Conservation (phyloP, 2,329 filamentous ascomycete species). For the Cordyceps fumosorosea region DNA sequence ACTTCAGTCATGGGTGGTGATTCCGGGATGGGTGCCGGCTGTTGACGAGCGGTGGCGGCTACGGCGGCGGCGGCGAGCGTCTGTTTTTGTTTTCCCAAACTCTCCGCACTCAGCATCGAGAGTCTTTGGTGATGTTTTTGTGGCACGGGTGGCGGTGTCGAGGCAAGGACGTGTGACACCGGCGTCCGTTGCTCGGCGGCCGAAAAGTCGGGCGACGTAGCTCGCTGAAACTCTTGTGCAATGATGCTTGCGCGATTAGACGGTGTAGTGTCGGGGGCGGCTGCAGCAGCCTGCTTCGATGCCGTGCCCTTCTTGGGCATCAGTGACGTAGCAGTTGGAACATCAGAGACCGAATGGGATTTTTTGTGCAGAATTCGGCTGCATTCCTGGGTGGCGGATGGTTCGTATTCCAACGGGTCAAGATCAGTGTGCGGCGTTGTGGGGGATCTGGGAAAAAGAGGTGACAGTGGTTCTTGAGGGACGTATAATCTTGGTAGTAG, state of each 20-base stretch:
- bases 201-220: neutral
- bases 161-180: neutral
- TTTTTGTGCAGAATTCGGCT: conserved; percentile 17
- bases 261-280: neutral
- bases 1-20: conserved; percentile 13
- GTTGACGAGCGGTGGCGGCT: neutral
- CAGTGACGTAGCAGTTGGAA: neutral
- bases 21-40: neutral
- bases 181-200: neutral
- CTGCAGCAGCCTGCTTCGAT: neutral
- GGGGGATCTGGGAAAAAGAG: conserved; percentile 26
- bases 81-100: neutral
- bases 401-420: neutral
- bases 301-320: neutral
- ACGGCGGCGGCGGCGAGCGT: neutral
- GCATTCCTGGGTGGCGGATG: neutral
- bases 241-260: neutral
- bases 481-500: conserved; percentile 22
- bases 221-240: conserved; percentile 9
- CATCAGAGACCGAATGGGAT: conserved; percentile 20
- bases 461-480: conserved; percentile 9
- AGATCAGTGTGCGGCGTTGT: conserved; percentile 19
- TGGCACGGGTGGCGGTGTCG: neutral
- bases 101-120: neutral
- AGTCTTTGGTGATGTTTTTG: conserved; percentile 5